Evolutionary conservation across 352 stramenopile species (phyloP).

Genomic region (Phytophthora pistaciae): DNA sequence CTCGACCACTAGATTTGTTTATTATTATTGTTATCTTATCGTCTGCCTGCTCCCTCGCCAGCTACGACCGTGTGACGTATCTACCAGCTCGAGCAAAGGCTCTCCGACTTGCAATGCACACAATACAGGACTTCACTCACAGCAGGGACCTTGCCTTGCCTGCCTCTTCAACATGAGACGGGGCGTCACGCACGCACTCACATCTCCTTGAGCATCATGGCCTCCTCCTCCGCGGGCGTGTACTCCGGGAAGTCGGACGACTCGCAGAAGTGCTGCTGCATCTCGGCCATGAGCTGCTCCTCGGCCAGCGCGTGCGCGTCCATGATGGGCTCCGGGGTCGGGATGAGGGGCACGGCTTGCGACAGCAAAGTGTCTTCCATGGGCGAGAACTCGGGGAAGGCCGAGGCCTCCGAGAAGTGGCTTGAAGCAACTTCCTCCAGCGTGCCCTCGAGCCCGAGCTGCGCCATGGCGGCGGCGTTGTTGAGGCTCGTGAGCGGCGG

Average conservation of each 20-base stretch:
- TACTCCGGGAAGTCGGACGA: conserved; percentile 75
- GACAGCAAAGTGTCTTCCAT: conserved; percentile 62
- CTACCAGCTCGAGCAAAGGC: not conserved
- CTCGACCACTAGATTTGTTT: not conserved
- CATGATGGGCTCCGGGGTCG: conserved; percentile 10
- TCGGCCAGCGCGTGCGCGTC: conserved; percentile 44
- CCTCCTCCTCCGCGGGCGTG: conserved; percentile 55
- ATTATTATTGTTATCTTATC: conserved; percentile 4
- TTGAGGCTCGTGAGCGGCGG: conserved; percentile 39
- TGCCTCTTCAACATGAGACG: not conserved
- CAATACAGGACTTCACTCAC: not conserved
- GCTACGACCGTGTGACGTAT: conserved; percentile 6
- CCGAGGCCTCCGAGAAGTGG: conserved; percentile 70
- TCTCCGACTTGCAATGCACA: not conserved
- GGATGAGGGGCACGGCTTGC: conserved; percentile 38
- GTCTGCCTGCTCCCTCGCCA: conserved; percentile 2
- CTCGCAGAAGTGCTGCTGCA: conserved; percentile 60
- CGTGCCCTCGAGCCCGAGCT: conserved; percentile 44
- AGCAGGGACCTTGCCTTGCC: too few relatives aligned
- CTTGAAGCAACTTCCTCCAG: conserved; percentile 60
- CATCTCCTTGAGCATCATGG: conserved; percentile 46
- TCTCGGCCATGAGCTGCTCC: conserved; percentile 47
- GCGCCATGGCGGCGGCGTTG: conserved; percentile 29
- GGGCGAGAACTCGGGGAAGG: conserved; percentile 72
- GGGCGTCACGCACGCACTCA: conserved; percentile 3